Conservation (phyloP, 148 eudicot genomes). For the Rheum nobile region DNA sequence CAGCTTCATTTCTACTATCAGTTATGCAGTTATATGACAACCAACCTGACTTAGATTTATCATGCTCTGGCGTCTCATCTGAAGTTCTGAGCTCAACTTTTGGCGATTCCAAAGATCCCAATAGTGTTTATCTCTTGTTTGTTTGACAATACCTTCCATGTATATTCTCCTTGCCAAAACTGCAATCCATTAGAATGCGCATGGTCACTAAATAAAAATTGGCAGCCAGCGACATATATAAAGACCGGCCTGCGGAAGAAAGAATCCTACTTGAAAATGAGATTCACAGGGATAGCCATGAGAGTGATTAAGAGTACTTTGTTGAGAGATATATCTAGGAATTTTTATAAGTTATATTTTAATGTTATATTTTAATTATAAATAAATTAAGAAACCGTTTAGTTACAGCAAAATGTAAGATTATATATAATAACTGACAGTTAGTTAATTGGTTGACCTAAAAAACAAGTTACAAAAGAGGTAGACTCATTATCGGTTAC, state of each 20-base stretch:
- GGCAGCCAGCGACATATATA: not conserved
- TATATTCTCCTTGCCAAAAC: conserved; percentile 70
- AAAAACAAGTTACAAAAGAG: no score
- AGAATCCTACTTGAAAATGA: not conserved
- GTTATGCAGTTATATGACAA: not conserved
- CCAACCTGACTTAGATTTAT: conserved; percentile 57
- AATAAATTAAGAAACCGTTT: no score
- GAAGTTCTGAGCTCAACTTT: conserved; percentile 78
- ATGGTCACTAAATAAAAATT: not conserved
- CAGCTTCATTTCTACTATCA: not conserved
- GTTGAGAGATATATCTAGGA: no score
- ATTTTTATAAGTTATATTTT: no score
- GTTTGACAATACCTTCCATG: conserved; percentile 76
- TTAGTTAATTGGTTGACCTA: no score
- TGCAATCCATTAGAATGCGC: conserved; percentile 18
- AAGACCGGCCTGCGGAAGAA: not conserved
- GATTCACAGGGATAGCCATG: not conserved
- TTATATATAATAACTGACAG: no score
- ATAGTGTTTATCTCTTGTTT: conserved; percentile 69
- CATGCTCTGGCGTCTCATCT: conserved; percentile 51
- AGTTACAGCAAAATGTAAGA: no score
- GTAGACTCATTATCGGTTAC: no score
- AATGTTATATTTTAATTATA: no score
- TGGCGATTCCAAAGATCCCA: conserved; percentile 84
- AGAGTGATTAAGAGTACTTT: no score